A percentile compares a stretch with the other conserved stretches of the same genome.
These are phyloP conservation scores for Termitomyces sp. DNA, from an alignment of 768 basidiomycete species.

Conservation along the genomic window DNA sequence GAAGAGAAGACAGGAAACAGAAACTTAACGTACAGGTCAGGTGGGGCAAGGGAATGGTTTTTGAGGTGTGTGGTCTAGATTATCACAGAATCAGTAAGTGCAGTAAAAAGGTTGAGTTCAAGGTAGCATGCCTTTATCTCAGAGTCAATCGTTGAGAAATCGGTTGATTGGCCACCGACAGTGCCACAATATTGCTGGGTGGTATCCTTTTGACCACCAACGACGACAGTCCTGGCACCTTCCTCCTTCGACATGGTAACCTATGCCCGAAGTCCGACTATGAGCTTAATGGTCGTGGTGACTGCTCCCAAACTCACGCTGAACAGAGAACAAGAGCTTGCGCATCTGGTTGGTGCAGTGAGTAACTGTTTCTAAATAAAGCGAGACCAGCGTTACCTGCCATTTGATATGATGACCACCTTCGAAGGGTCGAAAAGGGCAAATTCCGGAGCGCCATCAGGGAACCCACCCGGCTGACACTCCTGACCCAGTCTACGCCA, in stretches of 20 bases:
- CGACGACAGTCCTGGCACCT: slow-evolving; percentile 49
- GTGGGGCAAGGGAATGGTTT: slow-evolving; percentile 49
- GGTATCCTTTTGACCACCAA: slow-evolving; percentile 44
- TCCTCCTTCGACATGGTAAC: slow-evolving; percentile 58
- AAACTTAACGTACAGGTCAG: slow-evolving; percentile 44
- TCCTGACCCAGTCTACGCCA: slow-evolving; percentile 36
- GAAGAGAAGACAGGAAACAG: slow-evolving; percentile 8
- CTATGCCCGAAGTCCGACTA: slow-evolving; percentile 21
- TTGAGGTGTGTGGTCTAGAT: slow-evolving; percentile 45
- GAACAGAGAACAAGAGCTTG: slow-evolving; percentile 42
- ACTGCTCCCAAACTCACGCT: slow-evolving; percentile 24
- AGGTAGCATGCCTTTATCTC: slow-evolving; percentile 41
- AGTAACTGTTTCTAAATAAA: background rate
- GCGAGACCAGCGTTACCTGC: slow-evolving; percentile 26
- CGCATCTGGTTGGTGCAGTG: slow-evolving; percentile 28
- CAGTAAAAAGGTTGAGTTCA: background rate
- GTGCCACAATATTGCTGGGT: slow-evolving; percentile 56
- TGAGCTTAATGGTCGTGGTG: background rate
- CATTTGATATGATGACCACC: slow-evolving; percentile 52
- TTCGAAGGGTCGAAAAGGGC: slow-evolving; percentile 44
- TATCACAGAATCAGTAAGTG: background rate
- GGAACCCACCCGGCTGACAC: slow-evolving; percentile 29
- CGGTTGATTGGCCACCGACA: slow-evolving; percentile 58
- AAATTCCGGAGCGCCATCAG: slow-evolving; percentile 28
- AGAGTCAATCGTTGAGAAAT: slow-evolving; percentile 53